Evolutionary conservation across 225 moss, liverwort and hornwort species (phyloP), one percentile per base, ranked within the genome.

Genomic region (Neckera pumila): DNA sequence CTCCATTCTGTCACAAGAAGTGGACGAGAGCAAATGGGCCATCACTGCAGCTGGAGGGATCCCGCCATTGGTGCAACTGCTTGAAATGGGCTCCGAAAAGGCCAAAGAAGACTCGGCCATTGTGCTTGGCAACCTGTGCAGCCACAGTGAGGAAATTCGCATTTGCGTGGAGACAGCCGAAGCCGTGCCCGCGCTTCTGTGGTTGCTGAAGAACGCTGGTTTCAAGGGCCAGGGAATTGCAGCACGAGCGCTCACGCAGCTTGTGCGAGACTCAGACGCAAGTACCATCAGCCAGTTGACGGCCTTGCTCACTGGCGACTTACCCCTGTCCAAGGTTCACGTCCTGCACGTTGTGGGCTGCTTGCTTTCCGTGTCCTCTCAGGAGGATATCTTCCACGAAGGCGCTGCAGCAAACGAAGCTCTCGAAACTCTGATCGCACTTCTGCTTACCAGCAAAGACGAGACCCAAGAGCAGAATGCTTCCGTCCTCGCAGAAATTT

Each of bases 11-110:
- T 97, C 99, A 6, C 96, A 99, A 92, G 97, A 96, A 74, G 90
- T 97, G 49, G 99, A 99, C 49, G 97, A 99, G 75, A 99, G 99
- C 92, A 99, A 96, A 73, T 99, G 99, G 99, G 97, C 97, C 64
- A 99, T 99, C 82, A 99, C 99, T 83, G 99, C 99, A 64, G 99
- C 99, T n/a, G 99, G 99, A 49, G 99, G 99, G 54, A 99, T 99
- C 38, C 99, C 99, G 40, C 99, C 99, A 28, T 87, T 99, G 36
- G 99, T 99, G 51, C 99, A 99, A 87, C 92, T 99, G 27, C 93
- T 99, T 64, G 99, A 96, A 86, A 95, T 94, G 42, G 99, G 99
- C 22, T 99, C 99, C 17, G 90, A 96, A n/a, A 99, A 95, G 85
- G 99, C 99, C 20, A 99, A 96, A 87, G 99, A 99, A 87, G 99